phyloP scores from a whole-genome alignment of 306 rosid species.

The Citrullus colocynthis region DNA sequence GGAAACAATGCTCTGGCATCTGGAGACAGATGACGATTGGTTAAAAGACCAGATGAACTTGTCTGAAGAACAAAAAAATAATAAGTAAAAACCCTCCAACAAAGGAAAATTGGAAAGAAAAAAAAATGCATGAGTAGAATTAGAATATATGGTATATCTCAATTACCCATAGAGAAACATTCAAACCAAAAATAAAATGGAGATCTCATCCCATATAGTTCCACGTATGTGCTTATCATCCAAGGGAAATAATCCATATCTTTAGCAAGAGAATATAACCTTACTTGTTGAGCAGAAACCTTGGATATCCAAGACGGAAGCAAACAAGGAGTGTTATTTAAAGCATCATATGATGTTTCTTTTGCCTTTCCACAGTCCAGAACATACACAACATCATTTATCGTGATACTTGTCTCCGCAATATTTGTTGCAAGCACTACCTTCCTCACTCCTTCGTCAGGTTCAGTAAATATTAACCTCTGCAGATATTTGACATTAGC shows the following conservation, averaged over 20 bases:
- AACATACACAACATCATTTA: conserved; percentile 84
- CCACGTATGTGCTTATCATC: not conserved
- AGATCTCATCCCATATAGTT: not conserved
- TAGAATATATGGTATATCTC: not conserved
- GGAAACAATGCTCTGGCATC: not conserved
- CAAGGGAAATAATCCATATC: not conserved
- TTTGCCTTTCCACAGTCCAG: conserved; percentile 98
- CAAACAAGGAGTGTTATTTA: conserved; percentile 94
- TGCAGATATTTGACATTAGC: conserved; percentile 34
- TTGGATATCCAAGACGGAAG: conserved; percentile 97
- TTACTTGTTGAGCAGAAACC: conserved; percentile 92
- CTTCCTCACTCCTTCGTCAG: conserved; percentile 73
- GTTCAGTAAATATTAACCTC: conserved; percentile 81
- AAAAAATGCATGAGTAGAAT: not conserved
- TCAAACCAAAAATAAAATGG: not conserved
- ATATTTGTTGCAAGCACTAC: conserved; percentile 93
- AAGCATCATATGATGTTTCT: conserved; percentile 93
- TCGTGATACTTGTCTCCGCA: conserved; percentile 94
- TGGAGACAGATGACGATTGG: not conserved
- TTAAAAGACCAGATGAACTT: not conserved
- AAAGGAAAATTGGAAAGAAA: not conserved
- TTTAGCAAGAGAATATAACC: conserved; percentile 31
- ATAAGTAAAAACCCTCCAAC: not conserved
- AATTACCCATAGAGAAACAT: not conserved
- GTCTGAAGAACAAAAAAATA: too few relatives aligned